A percentile compares a stretch with the other conserved stretches of the same genome.
Evolutionary conservation across 2,329 filamentous ascomycete genomes (phyloP).

Genomic region (Colletotrichum sp.): DNA sequence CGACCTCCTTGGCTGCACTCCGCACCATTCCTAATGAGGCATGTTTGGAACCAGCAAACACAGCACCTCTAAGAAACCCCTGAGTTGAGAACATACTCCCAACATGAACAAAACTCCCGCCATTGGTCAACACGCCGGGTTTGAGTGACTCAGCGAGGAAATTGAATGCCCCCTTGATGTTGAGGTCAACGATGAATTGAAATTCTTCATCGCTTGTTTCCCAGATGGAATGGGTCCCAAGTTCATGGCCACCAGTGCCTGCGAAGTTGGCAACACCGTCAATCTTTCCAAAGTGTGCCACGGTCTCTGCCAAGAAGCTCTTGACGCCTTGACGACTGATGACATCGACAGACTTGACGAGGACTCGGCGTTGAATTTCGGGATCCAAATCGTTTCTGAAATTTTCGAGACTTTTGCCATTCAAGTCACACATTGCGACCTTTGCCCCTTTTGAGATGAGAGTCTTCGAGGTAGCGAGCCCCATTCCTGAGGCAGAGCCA

Average conservation of each 20-base stretch:
- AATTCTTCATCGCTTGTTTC: constrained; percentile 1
- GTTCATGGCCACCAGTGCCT: constrained; percentile 1
- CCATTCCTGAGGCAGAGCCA: constrained; percentile 9
- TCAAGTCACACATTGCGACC: neutral
- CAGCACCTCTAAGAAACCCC: constrained; percentile 5
- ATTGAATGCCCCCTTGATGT: constrained; percentile 3
- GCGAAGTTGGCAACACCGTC: constrained; percentile 10
- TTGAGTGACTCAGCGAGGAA: constrained; percentile 3
- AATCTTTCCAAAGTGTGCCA: neutral
- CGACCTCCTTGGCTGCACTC: constrained; percentile 9
- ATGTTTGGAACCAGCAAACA: constrained; percentile 8
- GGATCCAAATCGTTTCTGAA: neutral
- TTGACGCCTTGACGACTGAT: neutral
- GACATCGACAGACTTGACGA: neutral
- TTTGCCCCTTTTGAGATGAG: constrained; percentile 1
- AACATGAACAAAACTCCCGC: constrained; percentile 10
- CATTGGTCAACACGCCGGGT: neutral
- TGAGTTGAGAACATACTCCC: constrained; percentile 12
- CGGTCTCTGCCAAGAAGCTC: neutral
- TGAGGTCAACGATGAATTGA: constrained; percentile 7
- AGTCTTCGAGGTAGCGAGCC: neutral
- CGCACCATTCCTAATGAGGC: constrained; percentile 2
- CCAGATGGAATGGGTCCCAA: constrained; percentile 3
- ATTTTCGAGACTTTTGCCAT: neutral
- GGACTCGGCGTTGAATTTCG: neutral